phyloP scores from a whole-genome alignment of 164 flowering plant species.

The Nymphaea thermarum region DNA sequence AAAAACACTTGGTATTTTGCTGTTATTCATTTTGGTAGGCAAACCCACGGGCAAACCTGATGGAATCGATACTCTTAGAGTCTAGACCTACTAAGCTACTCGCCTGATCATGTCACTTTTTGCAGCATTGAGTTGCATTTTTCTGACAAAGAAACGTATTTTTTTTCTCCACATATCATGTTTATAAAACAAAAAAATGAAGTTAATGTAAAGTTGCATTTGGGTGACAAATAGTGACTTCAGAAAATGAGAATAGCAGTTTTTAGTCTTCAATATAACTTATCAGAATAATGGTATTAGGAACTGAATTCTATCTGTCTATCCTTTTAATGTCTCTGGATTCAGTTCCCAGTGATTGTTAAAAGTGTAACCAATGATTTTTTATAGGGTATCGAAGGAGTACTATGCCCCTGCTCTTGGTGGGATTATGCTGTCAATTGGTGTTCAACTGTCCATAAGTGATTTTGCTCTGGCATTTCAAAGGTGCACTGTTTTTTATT shows the following conservation, averaged over 20 bases:
- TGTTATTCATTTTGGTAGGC: too few relatives aligned
- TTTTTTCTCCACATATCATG: too few relatives aligned
- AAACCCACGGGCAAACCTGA: too few relatives aligned
- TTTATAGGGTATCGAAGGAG: conserved; percentile 80
- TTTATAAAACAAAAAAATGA: not conserved
- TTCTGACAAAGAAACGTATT: too few relatives aligned
- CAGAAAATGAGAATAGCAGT: not conserved
- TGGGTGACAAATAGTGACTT: not conserved
- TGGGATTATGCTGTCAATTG: conserved; percentile 95
- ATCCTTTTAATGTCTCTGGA: not conserved
- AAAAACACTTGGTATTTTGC: too few relatives aligned
- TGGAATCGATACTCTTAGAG: too few relatives aligned
- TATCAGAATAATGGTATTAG: not conserved
- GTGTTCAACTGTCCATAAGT: conserved; percentile 65
- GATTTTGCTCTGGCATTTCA: conserved; percentile 86
- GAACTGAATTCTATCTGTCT: not conserved
- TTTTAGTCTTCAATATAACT: not conserved
- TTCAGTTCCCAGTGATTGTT: not conserved
- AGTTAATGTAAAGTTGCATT: not conserved
- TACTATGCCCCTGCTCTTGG: conserved; percentile 98
- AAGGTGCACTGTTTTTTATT: conserved; percentile 29
- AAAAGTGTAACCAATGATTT: not conserved
- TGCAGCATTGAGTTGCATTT: too few relatives aligned
- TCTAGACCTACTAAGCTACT: too few relatives aligned
- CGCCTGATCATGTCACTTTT: too few relatives aligned